Base-by-base conservation (phyloP, 495 filamentous ascomycete species). In the Hypoxylon fragiforme region DNA sequence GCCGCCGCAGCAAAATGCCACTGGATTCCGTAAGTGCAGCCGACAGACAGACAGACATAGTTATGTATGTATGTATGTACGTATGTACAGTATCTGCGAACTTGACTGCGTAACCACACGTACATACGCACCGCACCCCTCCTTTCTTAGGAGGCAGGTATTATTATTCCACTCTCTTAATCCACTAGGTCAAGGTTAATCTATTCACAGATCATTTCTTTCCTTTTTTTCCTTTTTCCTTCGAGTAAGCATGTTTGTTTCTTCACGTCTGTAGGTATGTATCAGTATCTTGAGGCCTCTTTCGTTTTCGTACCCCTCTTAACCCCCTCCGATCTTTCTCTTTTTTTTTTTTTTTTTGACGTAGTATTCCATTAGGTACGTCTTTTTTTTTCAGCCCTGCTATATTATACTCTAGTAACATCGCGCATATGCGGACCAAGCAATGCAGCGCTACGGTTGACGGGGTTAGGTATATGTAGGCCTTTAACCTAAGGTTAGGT, bases 1-100 rank as follows among this genome's bases (percentile, higher is more conserved):
- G 51, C 44, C 50, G 57, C 50, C 57, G 50, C 50, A 39, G 43
- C 24, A 21, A 15, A 36, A 37, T 21, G n/a, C n/a, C n/a, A n/a
- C 57, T 49, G 28, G 8, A 55, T 56, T 43, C 14, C 51, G 51
- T 34, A 61, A 24, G 51, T 61, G 50, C 47, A 61, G 41, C 51
- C 57, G 57, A 61, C 41, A n/a, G n/a, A n/a, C n/a, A n/a, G n/a
- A n/a, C n/a, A n/a, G n/a, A n/a, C n/a, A n/a, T n/a, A n/a, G n/a
- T n/a, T n/a, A n/a, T n/a, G n/a, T n/a, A n/a, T n/a, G n/a, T n/a
- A n/a, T n/a, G n/a, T n/a, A n/a, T n/a, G n/a, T n/a, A n/a, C n/a
- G n/a, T n/a, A n/a, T n/a, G n/a, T n/a, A n/a, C n/a, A n/a, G n/a
- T n/a, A n/a, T n/a, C n/a, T n/a, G n/a, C n/a, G n/a, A n/a, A n/a